Evolutionary conservation across 2,329 filamentous ascomycete species (phyloP), one percentile per base, ranked within the genome.

Genomic region (Allantophomopsis lycopodina): DNA sequence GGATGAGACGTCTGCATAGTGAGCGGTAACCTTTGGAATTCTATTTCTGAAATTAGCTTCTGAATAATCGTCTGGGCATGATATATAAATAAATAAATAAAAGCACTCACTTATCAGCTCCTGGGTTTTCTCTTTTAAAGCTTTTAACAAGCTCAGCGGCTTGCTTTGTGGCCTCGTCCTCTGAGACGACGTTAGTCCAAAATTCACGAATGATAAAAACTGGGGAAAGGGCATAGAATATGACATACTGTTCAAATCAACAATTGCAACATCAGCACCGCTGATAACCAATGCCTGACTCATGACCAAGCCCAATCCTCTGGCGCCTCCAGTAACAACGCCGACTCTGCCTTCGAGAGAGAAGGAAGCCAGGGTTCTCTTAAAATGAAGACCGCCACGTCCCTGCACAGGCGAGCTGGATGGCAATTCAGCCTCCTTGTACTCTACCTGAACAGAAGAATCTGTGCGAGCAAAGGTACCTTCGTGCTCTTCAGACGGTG

Each of bases 271-370:
- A 58, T 94, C 80, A 8, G 85, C 83, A 39, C 89, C 89, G 40
- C 83, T 91, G 39, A 85, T 79, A 39, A 94, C 83, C 60, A 94
- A 75, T 36, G 83, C 87, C 65, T 94, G 87, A 38, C 82, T 83
- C 83, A 96, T 95, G 50, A 93, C 87, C 44, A 95, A 66, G 32
- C 89, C 89, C 42, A 96, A 62, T 7, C 89, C 89, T 55, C 88
- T 72, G 18, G 89, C 89, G 55, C 88, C 89, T 39, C 89, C 89
- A 1, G 89, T 96, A 32, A 96, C 83, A 32, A 95, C 68, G 36
- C 77, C 86, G 7, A 88, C 83, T 55, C 79, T 81, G 44, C 78
- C 83, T 56, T 94, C 82, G 28, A 96, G 73, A 7, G 86, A 89
- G 64, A 95, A 96, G 34, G 76, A 76, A 28, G 83, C 78, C 20